Percentiles rank a stretch among this genome's conserved stretches.
Evolutionary conservation across 2,329 filamentous ascomycete genomes (phyloP).

Genomic region (Hansfordia pulvinata): DNA sequence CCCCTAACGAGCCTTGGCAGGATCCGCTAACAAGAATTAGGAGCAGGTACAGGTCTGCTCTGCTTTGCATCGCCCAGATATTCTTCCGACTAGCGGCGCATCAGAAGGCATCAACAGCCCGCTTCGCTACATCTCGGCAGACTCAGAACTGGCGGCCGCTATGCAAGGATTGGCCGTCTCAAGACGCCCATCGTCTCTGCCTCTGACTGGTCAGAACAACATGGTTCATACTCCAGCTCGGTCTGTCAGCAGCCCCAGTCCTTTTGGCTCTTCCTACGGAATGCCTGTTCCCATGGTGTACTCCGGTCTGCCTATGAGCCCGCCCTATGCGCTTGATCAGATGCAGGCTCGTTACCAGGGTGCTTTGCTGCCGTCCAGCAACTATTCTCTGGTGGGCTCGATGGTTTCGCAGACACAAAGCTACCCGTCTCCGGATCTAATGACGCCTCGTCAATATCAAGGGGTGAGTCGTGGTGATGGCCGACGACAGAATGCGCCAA

Average conservation of each 20-base stretch:
- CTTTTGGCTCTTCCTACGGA: slow-evolving; percentile 17
- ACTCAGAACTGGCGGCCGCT: slow-evolving; percentile 11
- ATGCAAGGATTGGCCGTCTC: slow-evolving; percentile 14
- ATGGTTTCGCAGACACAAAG: slow-evolving; percentile 10
- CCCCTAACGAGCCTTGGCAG: too few species aligned
- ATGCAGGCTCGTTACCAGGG: slow-evolving; percentile 14
- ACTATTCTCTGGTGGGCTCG: slow-evolving; percentile 13
- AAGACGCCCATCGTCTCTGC: slow-evolving; percentile 9
- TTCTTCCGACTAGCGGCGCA: slow-evolving; percentile 7
- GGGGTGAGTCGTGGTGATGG: slow-evolving; percentile 20
- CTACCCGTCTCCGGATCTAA: slow-evolving; percentile 20
- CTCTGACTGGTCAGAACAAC: slow-evolving; percentile 8
- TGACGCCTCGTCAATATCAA: slow-evolving; percentile 23
- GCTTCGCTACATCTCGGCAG: slow-evolving; percentile 7
- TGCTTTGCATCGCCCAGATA: slow-evolving; percentile 15
- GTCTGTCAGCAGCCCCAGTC: too few species aligned
- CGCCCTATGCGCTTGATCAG: slow-evolving; percentile 20
- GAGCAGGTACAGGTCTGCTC: slow-evolving; percentile 17
- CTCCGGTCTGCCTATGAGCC: slow-evolving; percentile 16
- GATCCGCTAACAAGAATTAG: too few species aligned
- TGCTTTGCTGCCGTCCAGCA: slow-evolving; percentile 11
- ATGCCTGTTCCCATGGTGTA: slow-evolving; percentile 23
- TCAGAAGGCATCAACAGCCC: slow-evolving; percentile 8
- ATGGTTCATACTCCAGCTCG: slow-evolving; percentile 12
- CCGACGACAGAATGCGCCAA: slow-evolving; percentile 34